Evolutionary conservation across 2,329 filamentous ascomycete species (phyloP), one percentile per base, ranked within the genome.

Genomic region (Phialocephala subalpina): DNA sequence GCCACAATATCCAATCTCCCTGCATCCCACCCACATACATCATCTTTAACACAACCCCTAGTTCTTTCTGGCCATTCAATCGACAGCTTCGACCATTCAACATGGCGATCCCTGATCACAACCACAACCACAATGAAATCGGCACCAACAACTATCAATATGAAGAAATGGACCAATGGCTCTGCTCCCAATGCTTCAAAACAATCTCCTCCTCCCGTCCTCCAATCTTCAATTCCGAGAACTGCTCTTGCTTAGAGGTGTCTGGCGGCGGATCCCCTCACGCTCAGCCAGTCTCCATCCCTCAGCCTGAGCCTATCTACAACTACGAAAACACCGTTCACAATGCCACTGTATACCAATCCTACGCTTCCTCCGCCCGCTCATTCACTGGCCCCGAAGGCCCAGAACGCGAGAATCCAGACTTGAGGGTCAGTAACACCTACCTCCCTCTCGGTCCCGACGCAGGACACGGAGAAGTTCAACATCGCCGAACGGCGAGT

Each of bases 161-260:
- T 33, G 70, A 70, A 14, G 49, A 53, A 4, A 59, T 66, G 18
- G 69, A 69, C 14, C 60, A 66, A n/a, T 74, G 70, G 65, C 29
- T 59, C n/a, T 75, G 72, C 25, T 55, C 59, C 27, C 22, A 36
- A 38, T 74, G 72, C 67, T 69, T 67, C 65, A 70, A 70, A 40
- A 63, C 62, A 9, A 69, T 72, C 33, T 73, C 70, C 6, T 56
- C 73, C 12, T 64, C 67, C 12, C 70, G 73, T 16, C 73, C 69
- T 29, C 73, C 73, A 1, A 38, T 68, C 60, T 70, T 69, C 67
- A 74, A 73, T 49, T 18, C 65, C 11, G 71, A 72, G 12, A 74
- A 74, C 20, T 74, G 73, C 55, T 62, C 66, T 63, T 76, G 73
- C 57, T 66, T 66, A 14, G 69, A 72, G 55, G 42, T 68, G 11